Evolutionary conservation across 1,139 yeast species (phyloP).

Genomic region (Pichia sp.): DNA sequence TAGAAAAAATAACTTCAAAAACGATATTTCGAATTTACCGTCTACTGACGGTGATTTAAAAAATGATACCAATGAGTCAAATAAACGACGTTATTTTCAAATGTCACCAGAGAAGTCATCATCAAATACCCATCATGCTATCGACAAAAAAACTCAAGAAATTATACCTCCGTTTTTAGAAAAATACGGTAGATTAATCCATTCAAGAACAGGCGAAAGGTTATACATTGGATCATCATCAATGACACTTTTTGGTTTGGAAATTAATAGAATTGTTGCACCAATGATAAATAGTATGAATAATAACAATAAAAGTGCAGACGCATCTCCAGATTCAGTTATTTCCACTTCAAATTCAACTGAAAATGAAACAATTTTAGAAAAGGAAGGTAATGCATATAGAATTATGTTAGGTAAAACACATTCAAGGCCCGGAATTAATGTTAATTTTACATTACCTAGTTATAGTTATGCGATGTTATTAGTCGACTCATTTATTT

Average conservation of each 20-base stretch:
- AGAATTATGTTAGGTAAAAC: slow-evolving; percentile 62
- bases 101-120: neutral
- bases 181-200: slow-evolving; percentile 61
- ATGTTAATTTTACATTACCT: slow-evolving; percentile 66
- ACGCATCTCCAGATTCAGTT: slow-evolving; percentile 6
- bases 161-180: slow-evolving; percentile 53
- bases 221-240: slow-evolving; percentile 75
- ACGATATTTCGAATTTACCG: neutral
- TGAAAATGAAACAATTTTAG: slow-evolving; percentile 39
- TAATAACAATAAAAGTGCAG: slow-evolving; percentile 9
- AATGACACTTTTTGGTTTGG: slow-evolving; percentile 73
- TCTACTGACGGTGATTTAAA: too few species aligned
- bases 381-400: slow-evolving; percentile 71
- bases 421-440: slow-evolving; percentile 58
- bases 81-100: neutral
- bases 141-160: slow-evolving; percentile 15
- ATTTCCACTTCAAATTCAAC: neutral
- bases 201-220: slow-evolving; percentile 67
- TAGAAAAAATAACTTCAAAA: too few species aligned
- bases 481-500: slow-evolving; percentile 67
- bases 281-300: slow-evolving; percentile 16
- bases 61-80: neutral
- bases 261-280: slow-evolving; percentile 57
- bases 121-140: neutral
- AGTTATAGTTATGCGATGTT: slow-evolving; percentile 71